Percentiles rank a stretch among this genome's conserved stretches.
Conservation (phyloP, 805 yeast species). For the Myxozyma kluyveri region DNA sequence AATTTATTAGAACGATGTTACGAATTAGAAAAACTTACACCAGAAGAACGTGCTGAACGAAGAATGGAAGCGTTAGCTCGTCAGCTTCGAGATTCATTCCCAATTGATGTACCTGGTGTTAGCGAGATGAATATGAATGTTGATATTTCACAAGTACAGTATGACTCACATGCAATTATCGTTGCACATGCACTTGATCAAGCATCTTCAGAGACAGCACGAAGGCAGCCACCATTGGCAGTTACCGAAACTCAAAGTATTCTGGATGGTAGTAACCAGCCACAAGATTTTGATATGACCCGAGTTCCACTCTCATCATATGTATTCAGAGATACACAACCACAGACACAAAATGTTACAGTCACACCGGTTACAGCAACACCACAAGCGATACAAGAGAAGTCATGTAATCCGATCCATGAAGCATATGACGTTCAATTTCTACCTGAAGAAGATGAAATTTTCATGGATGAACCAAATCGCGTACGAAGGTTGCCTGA, state of each 20-base stretch:
- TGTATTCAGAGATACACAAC: neutral
- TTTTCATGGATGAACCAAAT: slow-evolving; percentile 25
- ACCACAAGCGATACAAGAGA: no score
- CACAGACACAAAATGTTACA: neutral
- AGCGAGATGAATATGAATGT: slow-evolving; percentile 9
- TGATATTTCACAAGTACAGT: slow-evolving; percentile 4
- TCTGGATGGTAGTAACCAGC: neutral
- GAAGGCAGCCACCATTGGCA: neutral
- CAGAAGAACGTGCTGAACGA: slow-evolving; percentile 20
- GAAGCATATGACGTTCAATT: slow-evolving; percentile 11
- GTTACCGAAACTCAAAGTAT: neutral
- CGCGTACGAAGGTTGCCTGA: slow-evolving; percentile 20
- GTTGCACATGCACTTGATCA: slow-evolving; percentile 3
- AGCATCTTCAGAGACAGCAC: neutral
- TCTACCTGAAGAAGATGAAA: slow-evolving; percentile 27
- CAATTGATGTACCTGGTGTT: slow-evolving; percentile 8
- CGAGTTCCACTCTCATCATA: slow-evolving; percentile 6
- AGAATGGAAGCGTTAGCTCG: slow-evolving; percentile 2
- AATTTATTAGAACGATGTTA: slow-evolving; percentile 14
- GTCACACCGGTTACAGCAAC: neutral
- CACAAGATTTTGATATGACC: neutral
- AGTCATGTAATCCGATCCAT: neutral
- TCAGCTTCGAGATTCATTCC: slow-evolving; percentile 1
- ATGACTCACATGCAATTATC: slow-evolving; percentile 11
- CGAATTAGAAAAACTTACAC: slow-evolving; percentile 22